Base-by-base conservation (phyloP, 2,329 filamentous ascomycete species). In the Cladophialophora yegresii region DNA sequence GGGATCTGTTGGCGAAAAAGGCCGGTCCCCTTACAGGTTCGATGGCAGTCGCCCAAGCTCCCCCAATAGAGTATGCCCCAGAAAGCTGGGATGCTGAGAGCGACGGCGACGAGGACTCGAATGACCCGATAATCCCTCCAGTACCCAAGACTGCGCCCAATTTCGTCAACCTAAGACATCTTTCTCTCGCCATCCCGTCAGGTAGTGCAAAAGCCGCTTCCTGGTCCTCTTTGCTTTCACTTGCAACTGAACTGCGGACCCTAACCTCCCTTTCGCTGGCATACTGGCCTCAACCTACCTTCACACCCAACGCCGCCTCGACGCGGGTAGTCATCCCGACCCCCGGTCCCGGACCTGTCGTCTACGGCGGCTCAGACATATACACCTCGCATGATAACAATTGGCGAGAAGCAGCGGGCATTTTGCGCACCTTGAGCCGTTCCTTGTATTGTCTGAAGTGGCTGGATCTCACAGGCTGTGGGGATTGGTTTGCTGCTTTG, bases 241-340 rank as follows among this genome's bases (percentile, higher is more conserved):
- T 88, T 0, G 78, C 85, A 0, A 78, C 81, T 0, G 77, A 83
- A 28, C 73, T 86, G 0, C 78, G 82, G n/a, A 84, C 80, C 3
- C 72, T 89, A 26, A 87, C 85, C 0, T 85, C 88, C 68, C 77
- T 89, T 1, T 88, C 85, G 0, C 77, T 89, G 1, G 85, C 85
- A 2, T 79, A 85, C 72, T 89, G 86, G 86, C 85, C 85, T 2
- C 75, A 78, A 22, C 86, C 86, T 1, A 84, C 82, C 0, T 74
- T 83, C n/a, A 85, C 83, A 0, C 83, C 84, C 0, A 83, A 85
- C 65, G 76, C 84, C 2, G 75, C 75, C 51, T 70, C 61, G 32
- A 69, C 61, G 53, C 61, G 67, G 40, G 58, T 62, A 9, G 49
- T 64, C 16, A 51, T 71, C 30, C 23, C 54, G 13, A 40, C 28